A percentile compares a stretch with the other conserved stretches of the same genome.
These are phyloP conservation scores for Penicillium sumatraense DNA, from an alignment of 2,329 filamentous ascomycete genomes.

Conservation along the genomic window DNA sequence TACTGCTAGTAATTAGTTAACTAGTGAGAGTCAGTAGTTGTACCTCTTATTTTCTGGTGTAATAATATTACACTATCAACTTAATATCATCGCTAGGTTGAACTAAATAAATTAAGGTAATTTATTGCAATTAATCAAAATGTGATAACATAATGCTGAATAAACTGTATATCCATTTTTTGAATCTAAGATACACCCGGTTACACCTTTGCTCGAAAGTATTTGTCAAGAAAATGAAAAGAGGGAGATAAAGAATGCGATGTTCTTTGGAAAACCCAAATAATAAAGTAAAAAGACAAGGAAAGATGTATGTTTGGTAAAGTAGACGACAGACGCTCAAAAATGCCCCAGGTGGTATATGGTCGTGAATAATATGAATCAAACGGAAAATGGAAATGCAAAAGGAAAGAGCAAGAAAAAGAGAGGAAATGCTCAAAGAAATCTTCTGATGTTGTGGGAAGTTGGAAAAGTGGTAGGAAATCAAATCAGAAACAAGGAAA, in stretches of 20 bases:
- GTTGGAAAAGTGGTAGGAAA: slow-evolving; percentile 3
- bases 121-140: too few relatives aligned
- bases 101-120: too few relatives aligned
- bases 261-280: background rate
- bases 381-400: background rate
- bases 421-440: slow-evolving; percentile 5
- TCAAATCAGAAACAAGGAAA: slow-evolving; percentile 11
- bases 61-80: too few relatives aligned
- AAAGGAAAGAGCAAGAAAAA: background rate
- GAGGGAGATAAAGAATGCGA: background rate
- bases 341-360: slow-evolving; percentile 34
- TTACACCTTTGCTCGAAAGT: slow-evolving; percentile 13
- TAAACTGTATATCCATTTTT: background rate
- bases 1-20: too few relatives aligned
- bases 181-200: slow-evolving; percentile 6
- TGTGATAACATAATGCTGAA: background rate
- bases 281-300: background rate
- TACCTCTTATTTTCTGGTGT: too few relatives aligned
- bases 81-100: too few relatives aligned
- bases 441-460: slow-evolving; percentile 1
- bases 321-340: slow-evolving; percentile 26
- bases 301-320: slow-evolving; percentile 4
- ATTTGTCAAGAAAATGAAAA: slow-evolving; percentile 6
- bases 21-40: too few relatives aligned
- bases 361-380: slow-evolving; percentile 23